Conservation (phyloP, 192 early-diverging fungal genomes). For the Coemansia reversa region DNA sequence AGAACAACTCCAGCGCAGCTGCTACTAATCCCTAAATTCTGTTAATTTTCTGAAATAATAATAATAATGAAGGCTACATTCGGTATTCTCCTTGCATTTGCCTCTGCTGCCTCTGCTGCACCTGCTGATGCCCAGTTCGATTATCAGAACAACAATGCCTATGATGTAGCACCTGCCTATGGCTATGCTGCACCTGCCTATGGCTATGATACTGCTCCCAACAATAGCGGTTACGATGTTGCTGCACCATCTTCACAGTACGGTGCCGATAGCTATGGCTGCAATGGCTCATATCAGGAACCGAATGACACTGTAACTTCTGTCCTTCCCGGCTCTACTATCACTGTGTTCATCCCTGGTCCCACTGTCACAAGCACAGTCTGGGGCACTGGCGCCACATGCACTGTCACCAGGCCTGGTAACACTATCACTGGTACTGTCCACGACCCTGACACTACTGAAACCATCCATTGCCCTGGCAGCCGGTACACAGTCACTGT, state of each 20-base stretch:
- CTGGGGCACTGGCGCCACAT: slow-evolving; percentile 29
- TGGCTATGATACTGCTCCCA: slow-evolving; percentile 15
- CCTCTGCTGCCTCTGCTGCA: slow-evolving; percentile 36
- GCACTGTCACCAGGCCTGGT: slow-evolving; percentile 28
- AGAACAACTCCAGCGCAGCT: too few relatives aligned
- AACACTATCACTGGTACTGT: slow-evolving; percentile 29
- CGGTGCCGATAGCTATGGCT: slow-evolving; percentile 19
- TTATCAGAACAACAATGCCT: slow-evolving; percentile 26
- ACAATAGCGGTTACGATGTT: slow-evolving; percentile 22
- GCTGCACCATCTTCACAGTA: slow-evolving; percentile 15
- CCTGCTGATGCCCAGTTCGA: slow-evolving; percentile 39
- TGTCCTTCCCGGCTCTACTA: slow-evolving; percentile 21
- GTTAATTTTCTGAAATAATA: too few relatives aligned
- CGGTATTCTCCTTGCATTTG: slow-evolving; percentile 40
- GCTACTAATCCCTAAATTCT: not conserved
- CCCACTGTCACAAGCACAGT: slow-evolving; percentile 29
- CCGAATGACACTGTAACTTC: slow-evolving; percentile 22
- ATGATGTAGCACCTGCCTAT: slow-evolving; percentile 24
- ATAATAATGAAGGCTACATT: slow-evolving; percentile 52
- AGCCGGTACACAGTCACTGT: slow-evolving; percentile 25
- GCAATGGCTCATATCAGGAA: slow-evolving; percentile 5
- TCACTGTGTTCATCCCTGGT: slow-evolving; percentile 30
- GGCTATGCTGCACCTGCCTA: slow-evolving; percentile 27
- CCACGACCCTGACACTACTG: slow-evolving; percentile 27
- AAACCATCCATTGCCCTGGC: slow-evolving; percentile 40